These are phyloP conservation scores for Cairneyella variabilis DNA, from an alignment of 495 filamentous ascomycete species.

Conservation along the genomic window DNA sequence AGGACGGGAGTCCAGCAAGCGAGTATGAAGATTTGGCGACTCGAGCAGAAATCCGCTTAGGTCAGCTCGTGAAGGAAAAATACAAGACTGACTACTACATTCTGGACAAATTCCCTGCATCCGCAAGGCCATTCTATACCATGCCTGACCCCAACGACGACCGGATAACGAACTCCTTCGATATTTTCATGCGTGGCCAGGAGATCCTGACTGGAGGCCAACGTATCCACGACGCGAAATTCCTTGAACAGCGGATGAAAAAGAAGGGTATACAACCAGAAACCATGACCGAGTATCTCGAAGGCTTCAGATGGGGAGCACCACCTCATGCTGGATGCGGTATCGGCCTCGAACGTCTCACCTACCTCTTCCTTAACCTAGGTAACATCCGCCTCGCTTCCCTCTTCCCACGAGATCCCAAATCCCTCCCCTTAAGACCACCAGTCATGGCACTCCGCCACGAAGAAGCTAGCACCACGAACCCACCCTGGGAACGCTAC, in stretches of 20 bases:
- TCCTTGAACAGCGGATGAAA: constrained; percentile 75
- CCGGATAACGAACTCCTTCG: constrained; percentile 82
- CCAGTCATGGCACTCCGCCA: constrained; percentile 62
- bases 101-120: constrained; percentile 86
- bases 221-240: constrained; percentile 76
- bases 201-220: constrained; percentile 91
- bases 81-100: constrained; percentile 90
- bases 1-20: constrained; percentile 65
- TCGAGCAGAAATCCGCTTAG: constrained; percentile 81
- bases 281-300: constrained; percentile 80
- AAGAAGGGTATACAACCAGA: constrained; percentile 69
- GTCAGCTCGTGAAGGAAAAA: constrained; percentile 77
- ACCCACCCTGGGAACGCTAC: constrained; percentile 49
- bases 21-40: constrained; percentile 77
- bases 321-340: constrained; percentile 89
- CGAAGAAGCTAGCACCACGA: constrained; percentile 69
- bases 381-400: constrained; percentile 88
- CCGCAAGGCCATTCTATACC: constrained; percentile 89
- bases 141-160: constrained; percentile 78
- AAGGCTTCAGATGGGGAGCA: constrained; percentile 82
- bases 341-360: constrained; percentile 81
- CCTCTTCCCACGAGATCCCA: constrained; percentile 79
- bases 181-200: constrained; percentile 92
- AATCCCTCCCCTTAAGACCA: constrained; percentile 62
- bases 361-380: constrained; percentile 79